Evolutionary conservation across 2,329 filamentous ascomycete genomes (phyloP), one percentile per base, ranked within the genome.

Genomic region (Sphaerulina populicola): DNA sequence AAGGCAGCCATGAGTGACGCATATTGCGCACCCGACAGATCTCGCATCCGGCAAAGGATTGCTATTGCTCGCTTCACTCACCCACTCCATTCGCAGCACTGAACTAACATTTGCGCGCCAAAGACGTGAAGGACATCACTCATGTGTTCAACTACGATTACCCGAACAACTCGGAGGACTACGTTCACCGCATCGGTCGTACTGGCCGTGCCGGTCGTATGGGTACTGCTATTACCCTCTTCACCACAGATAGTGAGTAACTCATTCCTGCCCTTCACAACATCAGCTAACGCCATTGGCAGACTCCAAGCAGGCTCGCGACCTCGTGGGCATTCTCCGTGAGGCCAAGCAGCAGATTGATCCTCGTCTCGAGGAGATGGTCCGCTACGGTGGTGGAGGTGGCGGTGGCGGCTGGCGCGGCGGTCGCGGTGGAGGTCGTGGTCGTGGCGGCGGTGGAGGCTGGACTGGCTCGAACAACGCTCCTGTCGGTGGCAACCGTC

Each of bases 101-200:
- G 51, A 59, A 65, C 64, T 66, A 62, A 66, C 63, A 59, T 60
- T 81, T 79, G 70, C 76, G 71, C 77, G 72, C 77, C 68, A 69
- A 96, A 97, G 93, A 98, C 86, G 93, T 98, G 78, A 91, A 90
- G 77, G 94, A 98, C 81, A 98, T 98, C 78, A 97, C 93, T 75
- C 93, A 98, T 77, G 93, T 98, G 75, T 81, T 98, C 77, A 97
- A 97, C 83, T 96, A 97, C 87, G 93, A 97, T 73, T 97, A 97
- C 75, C 91, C 91, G 72, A 97, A 97, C 79, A 97, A 83, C 70
- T 82, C 80, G 64, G 80, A 83, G 70, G 80, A 83, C 66, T 83
- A 83, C 64, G 78, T 83, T 68, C 80, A 83, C 70, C 80, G 80
- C 67, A 83, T 83, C 69, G 80, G 80, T 68, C 78, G 80, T 73